Base-by-base conservation (phyloP, 768 basidiomycete species). In the Amanita thiersii region DNA sequence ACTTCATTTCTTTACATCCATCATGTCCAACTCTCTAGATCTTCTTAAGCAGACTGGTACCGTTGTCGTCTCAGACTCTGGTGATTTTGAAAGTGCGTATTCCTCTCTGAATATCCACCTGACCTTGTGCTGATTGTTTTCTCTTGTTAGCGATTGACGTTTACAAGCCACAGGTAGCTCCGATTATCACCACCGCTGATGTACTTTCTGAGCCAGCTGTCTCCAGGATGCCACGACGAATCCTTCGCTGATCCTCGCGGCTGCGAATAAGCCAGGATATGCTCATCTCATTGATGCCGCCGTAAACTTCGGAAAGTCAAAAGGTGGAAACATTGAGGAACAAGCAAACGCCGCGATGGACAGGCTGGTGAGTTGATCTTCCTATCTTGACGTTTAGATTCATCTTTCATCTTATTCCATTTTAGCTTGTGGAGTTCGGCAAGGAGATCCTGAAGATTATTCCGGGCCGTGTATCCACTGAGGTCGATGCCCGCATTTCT, bases 381-480 rank as follows among this genome's bases (percentile, higher is more conserved):
- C 17, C 39, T 10, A 29, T 11, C 20, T 39, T 40, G 23, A 7
- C 31, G 6, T 26, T 36, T 26, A 8, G 10, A 4, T 14, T 1
- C 12, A 35, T n/a, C 17, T 21, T 46, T 17, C 48, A 21, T 20
- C 7, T n/a, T 36, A 17, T 24, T n/a, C 11, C 19, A 14, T 20
- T 23, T 57, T 14, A 94, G 91, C 81, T 99, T 48, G 89, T 98
- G 54, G 94, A 90, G 64, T 99, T 99, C 68, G 96, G 96, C 51
- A 87, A 81, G 62, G 92, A 85, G 69, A 97, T 99, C 57, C 76
- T 98, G 39, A 68, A 70, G 47, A 91, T 99, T 66, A 90, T 99
- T 56, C 96, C 96, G 42, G 96, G 96, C 46, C 87, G 96, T 62
- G 94, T 99, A 48, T 99, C 96, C 32, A 98, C 96, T 49, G 96